These are phyloP conservation scores for Debaryomyces sp. DNA, from an alignment of 1,139 yeast genomes.

Conservation along the genomic window DNA sequence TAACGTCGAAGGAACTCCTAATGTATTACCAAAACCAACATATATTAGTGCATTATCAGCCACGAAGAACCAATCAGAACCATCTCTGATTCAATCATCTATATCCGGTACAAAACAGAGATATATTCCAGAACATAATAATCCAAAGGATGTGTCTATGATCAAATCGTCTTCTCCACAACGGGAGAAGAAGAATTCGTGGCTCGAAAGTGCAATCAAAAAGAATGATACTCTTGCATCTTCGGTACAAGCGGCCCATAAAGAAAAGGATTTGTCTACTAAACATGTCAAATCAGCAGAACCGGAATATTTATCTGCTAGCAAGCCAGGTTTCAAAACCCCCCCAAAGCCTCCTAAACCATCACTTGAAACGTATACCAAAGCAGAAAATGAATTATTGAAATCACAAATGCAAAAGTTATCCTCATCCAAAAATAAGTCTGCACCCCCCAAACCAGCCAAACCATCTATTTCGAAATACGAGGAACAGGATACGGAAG, in stretches of 20 bases:
- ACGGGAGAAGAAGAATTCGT: constrained; percentile 17
- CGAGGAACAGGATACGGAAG: constrained; percentile 25
- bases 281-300: background rate
- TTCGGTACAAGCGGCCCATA: background rate
- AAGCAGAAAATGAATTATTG: constrained; percentile 21
- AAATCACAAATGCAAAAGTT: constrained; percentile 20
- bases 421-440: constrained; percentile 9
- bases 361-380: constrained; percentile 16
- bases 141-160: constrained; percentile 1
- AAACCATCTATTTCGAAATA: constrained; percentile 19
- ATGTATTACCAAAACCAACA: constrained; percentile 2
- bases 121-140: constrained; percentile 5
- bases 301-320: background rate
- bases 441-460: constrained; percentile 18
- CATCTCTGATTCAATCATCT: background rate
- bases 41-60: constrained; percentile 6
- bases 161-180: constrained; percentile 4
- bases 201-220: constrained; percentile 26
- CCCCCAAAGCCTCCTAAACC: constrained; percentile 11
- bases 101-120: constrained; percentile 1
- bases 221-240: constrained; percentile 9
- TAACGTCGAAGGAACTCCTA: background rate
- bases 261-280: background rate
- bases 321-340: background rate
- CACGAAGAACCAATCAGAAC: background rate